Conservation (phyloP, 2,329 filamentous ascomycete species). For the Juglanconis oblonga region DNA sequence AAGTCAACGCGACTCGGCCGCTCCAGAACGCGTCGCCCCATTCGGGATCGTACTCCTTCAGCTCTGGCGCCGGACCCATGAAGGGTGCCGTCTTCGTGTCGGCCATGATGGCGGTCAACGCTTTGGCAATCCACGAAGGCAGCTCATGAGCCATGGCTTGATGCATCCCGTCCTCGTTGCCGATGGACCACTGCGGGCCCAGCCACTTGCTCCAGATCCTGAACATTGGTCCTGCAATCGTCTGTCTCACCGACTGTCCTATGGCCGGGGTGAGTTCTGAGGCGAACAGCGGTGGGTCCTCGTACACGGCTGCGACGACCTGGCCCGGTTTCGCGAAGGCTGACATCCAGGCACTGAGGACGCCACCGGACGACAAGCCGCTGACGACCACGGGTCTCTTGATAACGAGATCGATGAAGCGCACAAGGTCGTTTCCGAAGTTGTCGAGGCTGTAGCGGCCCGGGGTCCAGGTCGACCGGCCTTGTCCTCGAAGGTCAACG, state of each 20-base stretch:
- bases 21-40: constrained; percentile 16
- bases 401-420: constrained; percentile 19
- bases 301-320: constrained; percentile 17
- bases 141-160: constrained; percentile 17
- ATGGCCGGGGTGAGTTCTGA: constrained; percentile 17
- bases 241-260: constrained; percentile 16
- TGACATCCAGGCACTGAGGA: constrained; percentile 19
- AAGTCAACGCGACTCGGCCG: constrained; percentile 12
- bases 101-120: constrained; percentile 12
- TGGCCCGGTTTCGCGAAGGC: constrained; percentile 20
- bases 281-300: constrained; percentile 20
- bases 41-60: constrained; percentile 20
- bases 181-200: constrained; percentile 20
- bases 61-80: constrained; percentile 10
- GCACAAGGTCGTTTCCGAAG: constrained; percentile 20
- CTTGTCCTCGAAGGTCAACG: constrained; percentile 21
- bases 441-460: constrained; percentile 21
- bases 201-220: constrained; percentile 20
- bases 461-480: constrained; percentile 20
- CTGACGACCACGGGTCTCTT: constrained; percentile 17
- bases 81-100: constrained; percentile 12
- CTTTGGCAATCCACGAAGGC: constrained; percentile 14
- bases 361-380: constrained; percentile 20
- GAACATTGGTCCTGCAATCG: constrained; percentile 18
- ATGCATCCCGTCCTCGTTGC: constrained; percentile 16